A percentile compares a stretch with the other conserved stretches of the same genome.
phyloP scores from a whole-genome alignment of 106 monocot genomes.

The Cymbidium sinense region DNA sequence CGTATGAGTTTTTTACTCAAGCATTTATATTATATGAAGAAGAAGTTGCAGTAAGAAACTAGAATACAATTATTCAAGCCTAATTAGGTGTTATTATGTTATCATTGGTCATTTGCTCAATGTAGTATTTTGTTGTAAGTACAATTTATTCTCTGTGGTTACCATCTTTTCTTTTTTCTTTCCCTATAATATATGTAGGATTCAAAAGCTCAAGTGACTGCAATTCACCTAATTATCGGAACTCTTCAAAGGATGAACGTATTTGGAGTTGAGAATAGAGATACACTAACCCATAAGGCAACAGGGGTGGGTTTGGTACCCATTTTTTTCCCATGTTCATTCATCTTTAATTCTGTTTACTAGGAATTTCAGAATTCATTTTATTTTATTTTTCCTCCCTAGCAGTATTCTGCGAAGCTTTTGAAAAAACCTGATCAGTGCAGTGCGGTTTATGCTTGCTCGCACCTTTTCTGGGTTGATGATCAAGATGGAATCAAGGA shows the following conservation, averaged over 20 bases:
- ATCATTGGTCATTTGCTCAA: not conserved
- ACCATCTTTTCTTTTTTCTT: not conserved
- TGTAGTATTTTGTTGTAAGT: not conserved
- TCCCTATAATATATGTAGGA: slow-evolving; percentile 42
- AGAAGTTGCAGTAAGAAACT: slow-evolving; percentile 74
- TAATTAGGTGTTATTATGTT: not conserved
- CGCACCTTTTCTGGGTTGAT: slow-evolving; percentile 97
- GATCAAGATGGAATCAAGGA: slow-evolving; percentile 97
- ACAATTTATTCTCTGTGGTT: not conserved
- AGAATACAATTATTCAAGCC: not conserved
- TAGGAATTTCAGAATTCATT: not conserved
- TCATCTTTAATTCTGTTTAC: not conserved
- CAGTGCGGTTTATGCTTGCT: slow-evolving; percentile 96
- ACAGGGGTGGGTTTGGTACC: slow-evolving; percentile 62
- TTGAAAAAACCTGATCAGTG: slow-evolving; percentile 98
- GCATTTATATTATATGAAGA: slow-evolving; percentile 98
- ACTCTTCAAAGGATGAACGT: slow-evolving; percentile 87
- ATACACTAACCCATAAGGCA: slow-evolving; percentile 94
- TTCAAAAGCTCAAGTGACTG: slow-evolving; percentile 95
- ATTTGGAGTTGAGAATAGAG: slow-evolving; percentile 98
- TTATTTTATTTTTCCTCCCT: not conserved
- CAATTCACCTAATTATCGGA: slow-evolving; percentile 95
- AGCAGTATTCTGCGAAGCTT: slow-evolving; percentile 97
- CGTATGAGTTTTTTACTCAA: slow-evolving; percentile 95
- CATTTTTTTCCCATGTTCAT: not conserved